phyloP scores from a whole-genome alignment of 345 rosid species.

The Acer negundo region DNA sequence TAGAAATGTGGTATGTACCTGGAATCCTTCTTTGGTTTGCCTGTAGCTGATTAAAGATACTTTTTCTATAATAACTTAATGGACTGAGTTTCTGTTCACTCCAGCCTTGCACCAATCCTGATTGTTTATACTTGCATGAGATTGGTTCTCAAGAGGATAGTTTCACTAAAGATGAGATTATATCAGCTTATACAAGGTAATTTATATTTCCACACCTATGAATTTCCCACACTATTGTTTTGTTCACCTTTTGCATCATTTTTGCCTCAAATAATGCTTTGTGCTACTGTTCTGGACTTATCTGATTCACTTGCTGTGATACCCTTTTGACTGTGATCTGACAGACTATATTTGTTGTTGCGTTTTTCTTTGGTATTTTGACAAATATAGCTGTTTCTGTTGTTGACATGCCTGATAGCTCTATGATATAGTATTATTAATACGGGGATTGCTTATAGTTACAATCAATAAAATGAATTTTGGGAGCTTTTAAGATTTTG shows the following conservation, averaged over 20 bases:
- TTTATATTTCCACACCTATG: background rate
- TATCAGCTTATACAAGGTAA: slow-evolving; percentile 86
- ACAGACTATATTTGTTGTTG: background rate
- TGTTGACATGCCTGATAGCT: background rate
- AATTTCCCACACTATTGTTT: background rate
- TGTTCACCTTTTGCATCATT: background rate
- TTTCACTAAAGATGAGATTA: slow-evolving; percentile 89
- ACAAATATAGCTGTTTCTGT: background rate
- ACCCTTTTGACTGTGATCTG: background rate
- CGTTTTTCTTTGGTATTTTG: too few species aligned
- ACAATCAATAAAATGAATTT: background rate
- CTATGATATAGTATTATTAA: background rate
- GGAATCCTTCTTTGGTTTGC: slow-evolving; percentile 9
- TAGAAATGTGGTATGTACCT: slow-evolving; percentile 69
- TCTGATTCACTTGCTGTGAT: background rate
- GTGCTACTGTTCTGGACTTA: background rate
- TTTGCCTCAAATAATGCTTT: background rate
- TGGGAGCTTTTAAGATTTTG: background rate
- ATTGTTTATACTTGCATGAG: slow-evolving; percentile 94
- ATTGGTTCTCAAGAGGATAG: slow-evolving; percentile 91
- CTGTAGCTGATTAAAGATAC: background rate
- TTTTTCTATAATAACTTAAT: background rate
- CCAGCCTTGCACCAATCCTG: slow-evolving; percentile 94
- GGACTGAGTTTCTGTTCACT: slow-evolving; percentile 23
- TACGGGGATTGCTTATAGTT: background rate